Evolutionary conservation across 805 yeast genomes (phyloP).

Genomic region (Kuraishia floccosa): DNA sequence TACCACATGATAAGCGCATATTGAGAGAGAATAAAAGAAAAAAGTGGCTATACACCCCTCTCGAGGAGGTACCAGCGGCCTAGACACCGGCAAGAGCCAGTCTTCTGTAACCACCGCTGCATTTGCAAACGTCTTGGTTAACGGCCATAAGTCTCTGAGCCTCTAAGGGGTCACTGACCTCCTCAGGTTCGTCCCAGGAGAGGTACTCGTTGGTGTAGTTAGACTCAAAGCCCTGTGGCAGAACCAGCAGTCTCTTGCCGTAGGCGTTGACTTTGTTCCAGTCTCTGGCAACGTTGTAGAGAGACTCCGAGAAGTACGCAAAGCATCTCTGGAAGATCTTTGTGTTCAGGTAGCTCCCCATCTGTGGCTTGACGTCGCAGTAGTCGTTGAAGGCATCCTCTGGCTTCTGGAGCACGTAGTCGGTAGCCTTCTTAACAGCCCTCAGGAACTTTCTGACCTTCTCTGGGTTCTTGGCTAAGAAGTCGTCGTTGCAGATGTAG

Average conservation of each 20-base stretch:
- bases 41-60: no score
- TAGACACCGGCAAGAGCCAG: conserved; percentile 18
- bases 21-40: no score
- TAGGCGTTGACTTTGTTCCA: conserved; percentile 46
- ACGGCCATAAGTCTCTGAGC: conserved; percentile 35
- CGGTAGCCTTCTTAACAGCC: conserved; percentile 41
- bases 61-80: no score
- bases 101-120: conserved; percentile 38
- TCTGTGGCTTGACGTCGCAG: conserved; percentile 33
- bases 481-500: conserved; percentile 40
- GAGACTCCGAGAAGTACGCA: conserved; percentile 41
- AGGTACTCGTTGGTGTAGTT: conserved; percentile 41
- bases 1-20: no score
- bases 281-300: conserved; percentile 43
- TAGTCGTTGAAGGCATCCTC: conserved; percentile 33
- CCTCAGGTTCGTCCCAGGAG: conserved; percentile 37
- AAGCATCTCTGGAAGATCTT: conserved; percentile 41
- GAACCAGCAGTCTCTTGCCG: conserved; percentile 40
- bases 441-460: conserved; percentile 30
- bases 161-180: conserved; percentile 31
- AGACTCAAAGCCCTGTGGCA: conserved; percentile 35
- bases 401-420: conserved; percentile 31
- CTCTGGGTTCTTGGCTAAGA: conserved; percentile 32
- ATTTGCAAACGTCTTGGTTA: conserved; percentile 33
- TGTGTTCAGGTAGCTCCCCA: conserved; percentile 26